Conservation (phyloP, 2,329 filamentous ascomycete genomes). For the Cladophialophora chaetospira region DNA sequence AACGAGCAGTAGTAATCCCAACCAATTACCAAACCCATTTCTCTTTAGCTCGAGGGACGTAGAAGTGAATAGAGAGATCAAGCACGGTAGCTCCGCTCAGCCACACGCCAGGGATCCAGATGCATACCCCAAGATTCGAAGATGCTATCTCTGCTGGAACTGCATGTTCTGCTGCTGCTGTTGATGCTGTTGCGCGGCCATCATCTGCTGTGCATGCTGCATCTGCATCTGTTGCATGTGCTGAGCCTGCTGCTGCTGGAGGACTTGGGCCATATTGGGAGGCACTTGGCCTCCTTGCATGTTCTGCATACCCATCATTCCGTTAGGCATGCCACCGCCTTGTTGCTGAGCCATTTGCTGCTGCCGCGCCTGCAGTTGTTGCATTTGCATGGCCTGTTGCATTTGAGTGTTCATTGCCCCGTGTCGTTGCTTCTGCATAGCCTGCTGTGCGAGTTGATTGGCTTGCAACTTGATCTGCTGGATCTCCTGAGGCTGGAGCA, state of each 20-base stretch:
- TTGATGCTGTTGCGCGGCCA: slow-evolving; percentile 24
- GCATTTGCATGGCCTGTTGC: slow-evolving; percentile 5
- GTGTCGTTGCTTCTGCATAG: slow-evolving; percentile 21
- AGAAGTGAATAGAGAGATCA: not conserved
- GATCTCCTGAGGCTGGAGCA: slow-evolving; percentile 26
- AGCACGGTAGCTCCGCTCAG: not conserved
- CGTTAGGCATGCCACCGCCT: slow-evolving; percentile 25
- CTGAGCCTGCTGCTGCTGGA: slow-evolving; percentile 31
- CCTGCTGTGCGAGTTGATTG: slow-evolving; percentile 19
- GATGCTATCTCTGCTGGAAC: slow-evolving; percentile 25
- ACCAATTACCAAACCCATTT: not conserved
- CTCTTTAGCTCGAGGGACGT: not conserved
- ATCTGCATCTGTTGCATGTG: slow-evolving; percentile 34
- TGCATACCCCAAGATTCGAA: not conserved
- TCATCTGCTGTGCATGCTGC: slow-evolving; percentile 32
- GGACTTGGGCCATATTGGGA: slow-evolving; percentile 29
- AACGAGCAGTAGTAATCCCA: no score
- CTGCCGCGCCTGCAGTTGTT: slow-evolving; percentile 14
- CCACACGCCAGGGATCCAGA: not conserved
- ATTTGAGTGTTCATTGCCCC: slow-evolving; percentile 7
- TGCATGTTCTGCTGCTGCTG: slow-evolving; percentile 28
- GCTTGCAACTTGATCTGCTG: slow-evolving; percentile 26
- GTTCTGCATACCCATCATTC: slow-evolving; percentile 28
- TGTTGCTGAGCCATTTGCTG: slow-evolving; percentile 24
- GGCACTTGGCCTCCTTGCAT: slow-evolving; percentile 10